These are phyloP conservation scores for Colletotrichum cordylinicola DNA, from an alignment of 2,329 filamentous ascomycete species.

Conservation along the genomic window DNA sequence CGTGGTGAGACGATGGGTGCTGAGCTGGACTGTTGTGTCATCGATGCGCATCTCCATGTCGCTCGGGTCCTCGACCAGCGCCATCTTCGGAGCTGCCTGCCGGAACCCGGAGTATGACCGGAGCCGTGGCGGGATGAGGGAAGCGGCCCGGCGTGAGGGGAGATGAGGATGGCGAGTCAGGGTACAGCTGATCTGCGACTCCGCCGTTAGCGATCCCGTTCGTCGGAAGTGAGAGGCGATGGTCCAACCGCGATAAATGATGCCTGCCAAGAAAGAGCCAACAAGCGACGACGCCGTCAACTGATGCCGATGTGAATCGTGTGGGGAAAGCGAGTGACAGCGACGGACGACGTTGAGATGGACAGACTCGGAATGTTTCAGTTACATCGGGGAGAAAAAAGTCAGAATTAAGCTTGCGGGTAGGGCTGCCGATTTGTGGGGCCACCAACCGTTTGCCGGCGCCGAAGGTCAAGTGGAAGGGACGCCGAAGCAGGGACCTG, in stretches of 20 bases:
- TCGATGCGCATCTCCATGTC: neutral
- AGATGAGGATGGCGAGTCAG: neutral
- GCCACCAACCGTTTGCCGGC: neutral
- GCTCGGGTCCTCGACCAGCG: neutral
- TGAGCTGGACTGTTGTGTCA: neutral
- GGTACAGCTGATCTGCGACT: neutral
- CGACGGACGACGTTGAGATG: neutral
- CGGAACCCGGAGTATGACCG: neutral
- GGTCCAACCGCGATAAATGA: neutral
- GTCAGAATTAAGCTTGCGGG: slow-evolving; percentile 16
- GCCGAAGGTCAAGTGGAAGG: neutral
- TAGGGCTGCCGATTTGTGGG: slow-evolving; percentile 15
- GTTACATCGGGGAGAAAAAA: slow-evolving; percentile 2
- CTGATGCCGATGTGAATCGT: neutral
- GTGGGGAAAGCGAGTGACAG: neutral
- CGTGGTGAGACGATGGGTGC: neutral
- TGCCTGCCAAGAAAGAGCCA: neutral
- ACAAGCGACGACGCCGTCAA: neutral
- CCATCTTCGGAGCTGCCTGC: neutral
- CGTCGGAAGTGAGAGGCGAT: neutral
- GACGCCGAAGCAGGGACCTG: neutral
- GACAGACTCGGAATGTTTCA: neutral
- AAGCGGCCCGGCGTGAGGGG: neutral
- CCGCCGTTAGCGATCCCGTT: neutral
- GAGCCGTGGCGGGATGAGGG: neutral